Evolutionary conservation across 2,329 filamentous ascomycete genomes (phyloP).

Genomic region (Fonsecaea monophora): DNA sequence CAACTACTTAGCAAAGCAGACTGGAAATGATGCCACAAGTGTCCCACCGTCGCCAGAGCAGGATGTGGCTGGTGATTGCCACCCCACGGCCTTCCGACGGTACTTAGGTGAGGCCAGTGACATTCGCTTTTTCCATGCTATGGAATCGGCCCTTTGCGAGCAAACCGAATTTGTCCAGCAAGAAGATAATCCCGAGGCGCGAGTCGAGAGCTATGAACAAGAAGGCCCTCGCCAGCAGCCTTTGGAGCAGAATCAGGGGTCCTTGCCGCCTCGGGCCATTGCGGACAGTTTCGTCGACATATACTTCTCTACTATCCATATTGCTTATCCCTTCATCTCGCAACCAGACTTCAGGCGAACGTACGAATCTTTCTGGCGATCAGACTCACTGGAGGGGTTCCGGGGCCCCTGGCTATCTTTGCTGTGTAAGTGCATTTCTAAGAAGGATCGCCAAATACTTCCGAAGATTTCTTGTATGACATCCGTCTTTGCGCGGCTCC

Average conservation of each 20-base stretch:
- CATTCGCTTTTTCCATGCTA: conserved; percentile 47
- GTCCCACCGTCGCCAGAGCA: conserved; percentile 17
- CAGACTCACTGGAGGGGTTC: conserved; percentile 31
- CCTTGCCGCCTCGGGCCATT: conserved; percentile 33
- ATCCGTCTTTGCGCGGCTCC: too few relatives aligned
- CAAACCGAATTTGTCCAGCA: conserved; percentile 41
- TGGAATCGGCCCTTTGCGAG: conserved; percentile 41
- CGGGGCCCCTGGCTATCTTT: conserved; percentile 39
- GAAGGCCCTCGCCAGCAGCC: conserved; percentile 17
- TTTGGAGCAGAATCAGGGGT: background rate
- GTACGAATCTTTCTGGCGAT: conserved; percentile 35
- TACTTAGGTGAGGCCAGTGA: conserved; percentile 51
- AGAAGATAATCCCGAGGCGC: conserved; percentile 30
- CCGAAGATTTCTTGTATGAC: too few relatives aligned
- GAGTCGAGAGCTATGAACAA: conserved; percentile 36
- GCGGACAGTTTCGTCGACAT: conserved; percentile 39
- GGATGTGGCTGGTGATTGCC: conserved; percentile 18
- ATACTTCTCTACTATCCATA: conserved; percentile 48
- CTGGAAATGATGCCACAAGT: too few relatives aligned
- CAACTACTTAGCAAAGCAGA: too few relatives aligned
- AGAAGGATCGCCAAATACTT: background rate
- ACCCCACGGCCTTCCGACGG: conserved; percentile 10
- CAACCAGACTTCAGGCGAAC: conserved; percentile 37
- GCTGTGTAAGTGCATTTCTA: conserved; percentile 34
- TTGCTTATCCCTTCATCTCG: conserved; percentile 47